Evolutionary conservation across 352 stramenopile genomes (phyloP), one percentile per base, ranked within the genome.

Genomic region (Pythium monospermum): DNA sequence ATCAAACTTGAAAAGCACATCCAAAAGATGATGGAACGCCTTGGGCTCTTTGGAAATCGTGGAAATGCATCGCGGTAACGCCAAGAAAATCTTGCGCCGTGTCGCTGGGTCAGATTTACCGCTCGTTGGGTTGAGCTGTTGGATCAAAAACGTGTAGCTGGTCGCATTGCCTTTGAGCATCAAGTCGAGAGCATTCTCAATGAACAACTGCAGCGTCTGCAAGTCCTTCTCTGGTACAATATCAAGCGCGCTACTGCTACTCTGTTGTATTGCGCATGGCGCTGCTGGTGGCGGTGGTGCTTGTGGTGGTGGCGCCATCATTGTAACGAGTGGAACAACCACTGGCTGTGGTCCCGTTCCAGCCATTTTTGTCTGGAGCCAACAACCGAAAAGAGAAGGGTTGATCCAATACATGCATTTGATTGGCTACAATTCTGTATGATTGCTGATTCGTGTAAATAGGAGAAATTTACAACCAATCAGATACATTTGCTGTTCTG

Each of bases 1-100:
- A 36, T 87, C 69, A 61, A 88, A 87, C 64, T 87, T 89, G 62
- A 91, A 94, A 40, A 94, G 69, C 26, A 76, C 76, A 50, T 94
- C 75, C 39, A 94, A 61, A 41, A 94, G 57, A 39, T 73, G 63
- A 30, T 77, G 72, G 49, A 83, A 94, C 7, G 79, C 79, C 31
- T 77, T 64, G 27, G 80, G 69, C 49, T 90, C 81, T n/a, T 62
- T 66, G n/a, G 74, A 71, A 53, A 92, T 77, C 0, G 62, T 73
- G 21, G 81, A 90, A 52, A 94, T 86, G 49, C 80, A 90, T 25
- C 79, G 71, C 18, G 81, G 78, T 27, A 94, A 49, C 13, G 82
- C 73, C 8, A 81, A 67, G 31, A 79, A 87, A 49, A 94, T 87
- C 56, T 87, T 84, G 30, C 79, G 76, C 12, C 82, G 69, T 37